Evolutionary conservation across 2,329 filamentous ascomycete genomes (phyloP), one percentile per base, ranked within the genome.

Genomic region (Beauveria rudraprayagi): DNA sequence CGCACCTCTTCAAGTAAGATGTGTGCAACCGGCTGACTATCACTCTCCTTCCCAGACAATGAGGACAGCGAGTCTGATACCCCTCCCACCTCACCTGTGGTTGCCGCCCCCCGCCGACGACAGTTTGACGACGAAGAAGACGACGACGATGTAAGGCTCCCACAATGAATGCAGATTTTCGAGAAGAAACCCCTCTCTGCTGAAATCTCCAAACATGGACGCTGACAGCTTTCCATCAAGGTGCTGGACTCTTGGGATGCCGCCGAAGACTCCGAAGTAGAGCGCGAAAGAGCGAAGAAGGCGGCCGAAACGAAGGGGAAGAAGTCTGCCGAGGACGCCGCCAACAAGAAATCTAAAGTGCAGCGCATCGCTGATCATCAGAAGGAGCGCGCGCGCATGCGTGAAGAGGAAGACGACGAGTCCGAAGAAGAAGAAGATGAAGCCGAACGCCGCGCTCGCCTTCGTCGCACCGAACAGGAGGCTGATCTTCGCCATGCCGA

Each of bases 221-320:
- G 57, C 62, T 61, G 40, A 64, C 55, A 44, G 47, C n/a, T 41
- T 2, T 54, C 41, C 26, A n/a, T 52, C 17, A 66, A 96, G 88
- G 91, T 97, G 61, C 84, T 97, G 71, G 94, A 99, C 63, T 93
- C 91, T 40, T 99, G 94, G 94, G 92, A 97, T 70, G 93, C 91
- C 62, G 92, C 90, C 67, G 94, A 97, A 71, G 94, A 99, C 78
- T 96, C 92, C 64, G 94, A 99, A 70, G 93, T 87, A 69, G 94
- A 99, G 80, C 90, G 92, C 70, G 92, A 97, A 77, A 99, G 97
- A 81, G 90, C 85, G 30, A 90, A 89, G 76, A 94, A 93, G 78
- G 91, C 87, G 56, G 88, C 83, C 6, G 92, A 91, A 71, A 89
- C 85, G 58, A 95, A 96, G 76, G 91, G 89, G 62, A 95, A 95